These are phyloP conservation scores for Fusarium longipes DNA, from an alignment of 2,329 filamentous ascomycete species.

Conservation along the genomic window DNA sequence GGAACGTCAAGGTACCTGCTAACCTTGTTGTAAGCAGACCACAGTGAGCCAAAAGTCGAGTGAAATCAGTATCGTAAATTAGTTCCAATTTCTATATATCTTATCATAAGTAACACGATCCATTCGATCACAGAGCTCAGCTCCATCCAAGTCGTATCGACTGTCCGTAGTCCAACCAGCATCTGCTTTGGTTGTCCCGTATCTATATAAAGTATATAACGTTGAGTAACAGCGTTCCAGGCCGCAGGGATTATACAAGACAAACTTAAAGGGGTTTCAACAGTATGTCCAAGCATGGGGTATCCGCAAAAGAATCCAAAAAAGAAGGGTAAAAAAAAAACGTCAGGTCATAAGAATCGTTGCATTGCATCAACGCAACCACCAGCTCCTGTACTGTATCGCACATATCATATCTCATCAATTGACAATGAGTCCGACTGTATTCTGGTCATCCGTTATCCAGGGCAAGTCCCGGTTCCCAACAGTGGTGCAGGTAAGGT, in stretches of 20 bases:
- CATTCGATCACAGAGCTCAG: constrained; percentile 30
- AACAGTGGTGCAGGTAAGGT: constrained; percentile 64
- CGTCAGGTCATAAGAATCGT: constrained; percentile 42
- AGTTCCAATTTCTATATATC: constrained; percentile 8
- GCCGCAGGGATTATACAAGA: constrained; percentile 28
- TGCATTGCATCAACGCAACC: constrained; percentile 36
- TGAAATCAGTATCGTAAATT: neutral
- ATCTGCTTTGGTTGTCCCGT: constrained; percentile 8
- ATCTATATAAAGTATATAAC: constrained; percentile 29
- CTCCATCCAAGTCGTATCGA: constrained; percentile 17
- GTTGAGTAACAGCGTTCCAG: constrained; percentile 17
- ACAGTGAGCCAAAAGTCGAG: neutral
- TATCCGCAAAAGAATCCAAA: constrained; percentile 42
- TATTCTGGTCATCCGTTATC: constrained; percentile 53
- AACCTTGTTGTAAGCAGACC: neutral
- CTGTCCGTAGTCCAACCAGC: constrained; percentile 17
- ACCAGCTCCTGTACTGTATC: constrained; percentile 11
- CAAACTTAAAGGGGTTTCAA: constrained; percentile 34
- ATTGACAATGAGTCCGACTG: constrained; percentile 25
- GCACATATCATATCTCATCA: constrained; percentile 16
- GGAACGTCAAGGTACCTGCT: neutral
- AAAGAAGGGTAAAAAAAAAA: constrained; percentile 7
- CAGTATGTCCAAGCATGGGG: constrained; percentile 38
- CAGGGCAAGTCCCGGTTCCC: constrained; percentile 63
- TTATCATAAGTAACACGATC: constrained; percentile 7